phyloP scores from a whole-genome alignment of 768 basidiomycete genomes.

The Mycena galopus region DNA sequence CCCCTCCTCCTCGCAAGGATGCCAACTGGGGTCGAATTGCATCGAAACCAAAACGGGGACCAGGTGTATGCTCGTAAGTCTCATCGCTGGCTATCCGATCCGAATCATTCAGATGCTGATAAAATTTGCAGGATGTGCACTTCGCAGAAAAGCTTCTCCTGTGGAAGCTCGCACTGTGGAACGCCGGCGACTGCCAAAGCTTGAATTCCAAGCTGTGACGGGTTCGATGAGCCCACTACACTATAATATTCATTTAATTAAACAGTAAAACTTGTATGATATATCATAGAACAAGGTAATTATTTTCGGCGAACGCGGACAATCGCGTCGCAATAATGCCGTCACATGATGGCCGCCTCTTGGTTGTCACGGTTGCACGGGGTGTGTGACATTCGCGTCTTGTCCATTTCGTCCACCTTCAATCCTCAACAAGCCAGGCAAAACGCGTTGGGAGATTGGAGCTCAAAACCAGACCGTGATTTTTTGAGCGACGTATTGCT shows the following conservation, averaged over 20 bases:
- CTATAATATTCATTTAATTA: too few relatives aligned
- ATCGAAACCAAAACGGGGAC: conserved; percentile 23
- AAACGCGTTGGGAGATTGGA: too few relatives aligned
- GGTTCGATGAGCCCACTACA: too few relatives aligned
- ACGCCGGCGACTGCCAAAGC: not conserved
- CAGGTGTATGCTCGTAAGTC: conserved; percentile 26
- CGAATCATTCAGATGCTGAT: not conserved
- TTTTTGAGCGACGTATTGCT: not conserved
- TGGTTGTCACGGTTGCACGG: not conserved
- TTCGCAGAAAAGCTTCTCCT: conserved; percentile 20
- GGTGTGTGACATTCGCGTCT: not conserved
- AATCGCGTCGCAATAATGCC: not conserved
- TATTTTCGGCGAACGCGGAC: too few relatives aligned
- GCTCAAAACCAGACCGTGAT: not conserved
- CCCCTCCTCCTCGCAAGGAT: conserved; percentile 25
- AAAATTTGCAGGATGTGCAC: not conserved
- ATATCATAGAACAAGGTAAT: too few relatives aligned
- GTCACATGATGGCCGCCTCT: not conserved
- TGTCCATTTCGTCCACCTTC: not conserved
- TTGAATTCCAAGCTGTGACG: too few relatives aligned
- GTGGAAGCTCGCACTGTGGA: conserved; percentile 5
- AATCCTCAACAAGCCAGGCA: not conserved
- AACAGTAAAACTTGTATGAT: too few relatives aligned
- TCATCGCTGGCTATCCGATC: not conserved
- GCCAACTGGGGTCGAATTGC: conserved; percentile 14